Evolutionary conservation across 306 rosid species (phyloP), one percentile per base, ranked within the genome.

Genomic region (Biancaea sappan): DNA sequence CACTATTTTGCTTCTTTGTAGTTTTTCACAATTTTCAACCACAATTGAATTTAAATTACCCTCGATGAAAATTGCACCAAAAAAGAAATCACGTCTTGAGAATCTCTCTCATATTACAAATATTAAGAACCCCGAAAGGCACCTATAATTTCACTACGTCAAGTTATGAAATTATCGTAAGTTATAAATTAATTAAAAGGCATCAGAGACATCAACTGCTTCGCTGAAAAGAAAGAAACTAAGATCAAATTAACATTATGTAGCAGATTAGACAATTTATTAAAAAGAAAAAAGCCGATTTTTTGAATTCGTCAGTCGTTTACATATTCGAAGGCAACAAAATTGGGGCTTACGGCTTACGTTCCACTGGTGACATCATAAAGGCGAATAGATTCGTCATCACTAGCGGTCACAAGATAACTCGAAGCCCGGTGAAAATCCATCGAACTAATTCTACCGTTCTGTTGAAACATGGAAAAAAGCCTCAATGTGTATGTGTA

Each of bases 371-470:
- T 82, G 21, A 94, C 89, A 78, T 94, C 98, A 70, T 94, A 91
- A 32, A 94, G 82, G 32, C 97, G 93, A 76, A 94, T 91, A 22
- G 97, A 94, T 79, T 94, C 98, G 58, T 94, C 96, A 32, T 94
- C 97, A 84, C 98, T 90, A 31, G 98, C 98, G 48, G 98, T 94
- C 78, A 94, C 97, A 26, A 94, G 84, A 86, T 91, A 87, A 83
- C 86, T 83, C 4, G 94, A 85, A 25, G 98, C 77, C 85, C 85
- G 83, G 79, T 94, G 97, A 80, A 94, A 94, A 77, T 94, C 98
- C 84, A 94, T 71, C 5, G 97, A 94, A 61, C 97, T 91, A 71
- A 91, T 94, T 79, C 87, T 84, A 80, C 98, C 89, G 77, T 78
- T 91, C 98, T 94, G 92, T 10, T 53, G 25, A 74, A 63, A 76